Percentiles rank a stretch among this genome's conserved stretches.
Evolutionary conservation across 148 eudicot species (phyloP).

Genomic region (Gaultheria prostrata): DNA sequence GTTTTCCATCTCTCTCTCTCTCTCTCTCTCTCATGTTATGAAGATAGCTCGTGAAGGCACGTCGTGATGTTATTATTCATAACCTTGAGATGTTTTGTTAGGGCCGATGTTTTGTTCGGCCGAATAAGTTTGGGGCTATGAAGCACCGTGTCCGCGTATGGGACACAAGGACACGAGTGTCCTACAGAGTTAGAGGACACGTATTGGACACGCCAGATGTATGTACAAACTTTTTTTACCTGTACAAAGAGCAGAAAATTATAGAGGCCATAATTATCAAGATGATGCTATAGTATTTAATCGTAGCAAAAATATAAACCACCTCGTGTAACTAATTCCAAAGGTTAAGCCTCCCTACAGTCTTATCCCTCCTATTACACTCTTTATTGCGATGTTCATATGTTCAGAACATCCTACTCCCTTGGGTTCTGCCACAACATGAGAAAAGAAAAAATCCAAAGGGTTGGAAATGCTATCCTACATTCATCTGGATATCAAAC

Average conservation of each 20-base stretch:
- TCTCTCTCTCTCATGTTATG: too few relatives aligned
- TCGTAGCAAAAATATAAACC: not conserved
- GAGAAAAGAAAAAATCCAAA: not conserved
- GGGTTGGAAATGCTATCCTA: not conserved
- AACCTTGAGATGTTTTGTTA: too few relatives aligned
- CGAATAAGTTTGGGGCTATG: too few relatives aligned
- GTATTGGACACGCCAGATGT: too few relatives aligned
- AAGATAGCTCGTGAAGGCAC: too few relatives aligned
- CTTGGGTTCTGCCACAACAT: not conserved
- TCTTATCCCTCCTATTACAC: not conserved
- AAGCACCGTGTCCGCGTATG: too few relatives aligned
- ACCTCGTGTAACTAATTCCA: not conserved
- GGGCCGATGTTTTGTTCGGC: too few relatives aligned
- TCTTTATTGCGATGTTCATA: not conserved
- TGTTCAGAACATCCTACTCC: not conserved
- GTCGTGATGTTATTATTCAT: too few relatives aligned
- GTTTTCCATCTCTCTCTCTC: too few relatives aligned
- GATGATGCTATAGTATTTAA: not conserved
- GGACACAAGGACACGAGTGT: too few relatives aligned
- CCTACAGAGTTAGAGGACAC: too few relatives aligned
- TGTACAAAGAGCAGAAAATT: constrained; percentile 27
- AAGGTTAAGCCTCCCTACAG: not conserved
- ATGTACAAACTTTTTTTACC: constrained; percentile 86
- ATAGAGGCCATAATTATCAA: not conserved
- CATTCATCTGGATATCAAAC: not conserved